Percentiles rank a stretch among this genome's conserved stretches.
phyloP scores from a whole-genome alignment of 2,329 filamentous ascomycete species.

The Ophiobolus disseminans region DNA sequence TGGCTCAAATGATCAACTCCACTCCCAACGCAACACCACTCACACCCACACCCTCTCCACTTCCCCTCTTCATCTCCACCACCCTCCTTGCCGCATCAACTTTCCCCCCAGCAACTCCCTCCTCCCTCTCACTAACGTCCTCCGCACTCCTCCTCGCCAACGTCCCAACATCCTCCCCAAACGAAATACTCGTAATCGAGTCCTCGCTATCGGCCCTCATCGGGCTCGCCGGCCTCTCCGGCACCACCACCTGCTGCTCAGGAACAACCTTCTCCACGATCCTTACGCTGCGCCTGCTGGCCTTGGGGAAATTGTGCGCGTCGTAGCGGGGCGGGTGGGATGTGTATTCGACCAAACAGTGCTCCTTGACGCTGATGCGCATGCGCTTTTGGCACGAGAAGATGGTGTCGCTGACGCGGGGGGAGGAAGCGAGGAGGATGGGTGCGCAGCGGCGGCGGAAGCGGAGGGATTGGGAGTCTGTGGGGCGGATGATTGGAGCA shows the following conservation, averaged over 20 bases:
- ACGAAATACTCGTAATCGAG: slow-evolving; percentile 42
- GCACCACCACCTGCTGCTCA: slow-evolving; percentile 4
- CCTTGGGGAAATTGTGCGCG: slow-evolving; percentile 45
- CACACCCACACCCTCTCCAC: slow-evolving; percentile 30
- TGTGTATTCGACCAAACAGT: slow-evolving; percentile 52
- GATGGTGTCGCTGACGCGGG: slow-evolving; percentile 56
- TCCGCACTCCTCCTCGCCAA: slow-evolving; percentile 30
- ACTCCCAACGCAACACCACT: slow-evolving; percentile 30
- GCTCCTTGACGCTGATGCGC: slow-evolving; percentile 53
- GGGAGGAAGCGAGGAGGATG: slow-evolving; percentile 52
- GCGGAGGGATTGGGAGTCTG: slow-evolving; percentile 49
- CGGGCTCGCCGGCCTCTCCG: slow-evolving; percentile 35
- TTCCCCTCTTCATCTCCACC: slow-evolving; percentile 26
- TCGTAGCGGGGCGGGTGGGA: slow-evolving; percentile 56
- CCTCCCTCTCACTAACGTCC: slow-evolving; percentile 24
- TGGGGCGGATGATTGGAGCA: slow-evolving; percentile 25
- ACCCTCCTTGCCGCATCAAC: slow-evolving; percentile 28
- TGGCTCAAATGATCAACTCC: slow-evolving; percentile 33
- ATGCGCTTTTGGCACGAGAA: slow-evolving; percentile 52
- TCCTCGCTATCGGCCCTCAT: slow-evolving; percentile 39
- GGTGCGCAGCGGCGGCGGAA: slow-evolving; percentile 58
- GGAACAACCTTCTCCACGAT: slow-evolving; percentile 8
- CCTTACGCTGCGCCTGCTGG: slow-evolving; percentile 19
- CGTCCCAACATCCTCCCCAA: slow-evolving; percentile 41
- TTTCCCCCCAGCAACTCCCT: slow-evolving; percentile 29